Base-by-base conservation (phyloP, 345 rosid species). In the Pugionium cornutum region DNA sequence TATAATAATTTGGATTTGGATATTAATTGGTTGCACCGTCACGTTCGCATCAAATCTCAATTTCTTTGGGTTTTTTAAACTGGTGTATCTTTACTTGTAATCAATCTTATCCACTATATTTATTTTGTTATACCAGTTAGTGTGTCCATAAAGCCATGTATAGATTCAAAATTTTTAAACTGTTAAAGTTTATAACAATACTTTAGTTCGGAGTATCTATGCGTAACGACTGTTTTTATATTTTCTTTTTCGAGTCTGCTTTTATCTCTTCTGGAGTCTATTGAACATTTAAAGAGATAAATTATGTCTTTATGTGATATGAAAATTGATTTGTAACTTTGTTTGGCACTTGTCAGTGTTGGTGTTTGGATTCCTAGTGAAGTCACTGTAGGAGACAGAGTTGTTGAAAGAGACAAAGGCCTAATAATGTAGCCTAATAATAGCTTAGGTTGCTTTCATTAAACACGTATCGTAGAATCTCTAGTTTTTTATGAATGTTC, bases 401-500 rank as follows among this genome's bases (percentile, higher is more conserved):
- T 25, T 68, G 35, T 10, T 58, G 26, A 40, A 48, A 39, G 43
- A 67, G 29, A 58, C 73, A 49, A 49, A 41, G 18, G 9, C 58
- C 18, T 18, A 18, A 18, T 30, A 5, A 49, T 26, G 66, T 52
- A 68, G 50, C 58, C 65, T 68, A 58, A 25, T 31, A 25, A 4
- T 68, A 68, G 42, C 51, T 40, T 68, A 10, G 58, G 66, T 6
- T 49, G 49, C 72, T 25, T 58, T 29, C 58, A 1, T 49, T 27
- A 32, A 25, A 30, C 65, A 68, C 57, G 64, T 58, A 49, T 68
- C 18, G 29, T 30, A 58, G 34, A 34, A 48, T 40, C 66, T 58
- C 0, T 28, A 26, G 30, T 41, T 50, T 33, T 25, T 68, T 68
- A 40, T 49, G 51, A 49, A 41, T 41, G 58, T 44, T 58, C 41